These are phyloP conservation scores for Nymphaea thermarum DNA, from an alignment of 164 flowering plant species.

Conservation along the genomic window DNA sequence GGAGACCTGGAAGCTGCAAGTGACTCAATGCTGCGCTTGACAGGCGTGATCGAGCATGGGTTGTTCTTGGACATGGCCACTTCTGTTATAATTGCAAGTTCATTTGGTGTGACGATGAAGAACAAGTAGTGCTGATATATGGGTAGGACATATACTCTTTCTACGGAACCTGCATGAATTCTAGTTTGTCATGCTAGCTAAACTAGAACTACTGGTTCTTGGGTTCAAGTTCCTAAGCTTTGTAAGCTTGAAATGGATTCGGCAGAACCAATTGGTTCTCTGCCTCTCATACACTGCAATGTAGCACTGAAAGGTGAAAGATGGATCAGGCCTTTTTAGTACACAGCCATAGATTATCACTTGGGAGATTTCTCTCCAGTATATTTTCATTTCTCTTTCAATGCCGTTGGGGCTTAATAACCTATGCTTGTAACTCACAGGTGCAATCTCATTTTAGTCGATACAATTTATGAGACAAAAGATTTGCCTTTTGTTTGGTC, in stretches of 20 bases:
- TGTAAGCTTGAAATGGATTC: neutral
- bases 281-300: neutral
- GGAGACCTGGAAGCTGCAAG: conserved; percentile 68
- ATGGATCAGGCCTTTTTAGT: neutral
- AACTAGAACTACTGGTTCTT: neutral
- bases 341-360: neutral
- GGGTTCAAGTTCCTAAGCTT: neutral
- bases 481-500: too few species aligned
- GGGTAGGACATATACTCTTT: neutral
- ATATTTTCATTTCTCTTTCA: neutral
- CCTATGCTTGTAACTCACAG: neutral
- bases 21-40: conserved; percentile 51
- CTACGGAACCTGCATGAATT: neutral
- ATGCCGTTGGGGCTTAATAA: neutral
- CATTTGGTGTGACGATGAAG: conserved; percentile 49
- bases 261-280: neutral
- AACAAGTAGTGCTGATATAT: conserved; percentile 16
- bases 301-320: neutral
- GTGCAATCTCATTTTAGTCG: neutral
- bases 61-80: conserved; percentile 94
- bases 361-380: neutral
- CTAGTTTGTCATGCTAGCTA: neutral
- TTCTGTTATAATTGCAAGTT: conserved; percentile 75
- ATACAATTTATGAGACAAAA: neutral
- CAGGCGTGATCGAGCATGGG: conserved; percentile 97